Percentiles rank a stretch among this genome's conserved stretches.
Evolutionary conservation across 1,284 basidiomycete species (phyloP).

Genomic region (Schizophyllum amplum): DNA sequence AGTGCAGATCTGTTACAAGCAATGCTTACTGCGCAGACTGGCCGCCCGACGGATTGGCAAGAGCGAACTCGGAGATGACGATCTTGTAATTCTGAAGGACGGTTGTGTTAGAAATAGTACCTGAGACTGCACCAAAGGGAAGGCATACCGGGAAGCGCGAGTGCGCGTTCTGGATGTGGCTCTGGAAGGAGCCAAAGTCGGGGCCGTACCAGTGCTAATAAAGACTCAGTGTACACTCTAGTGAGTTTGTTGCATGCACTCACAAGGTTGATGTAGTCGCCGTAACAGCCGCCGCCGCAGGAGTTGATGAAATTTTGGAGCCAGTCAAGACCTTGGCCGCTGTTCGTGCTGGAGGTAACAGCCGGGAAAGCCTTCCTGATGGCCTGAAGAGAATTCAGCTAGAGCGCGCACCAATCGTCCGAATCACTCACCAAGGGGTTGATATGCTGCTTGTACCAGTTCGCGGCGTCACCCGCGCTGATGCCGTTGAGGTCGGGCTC

Average conservation of each 20-base stretch:
- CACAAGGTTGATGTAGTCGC: constrained; percentile 19
- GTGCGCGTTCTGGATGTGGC: constrained; percentile 9
- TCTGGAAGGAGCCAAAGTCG: constrained; percentile 8
- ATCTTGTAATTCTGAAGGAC: constrained; percentile 16
- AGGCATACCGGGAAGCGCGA: constrained; percentile 3
- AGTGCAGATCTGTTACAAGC: no score
- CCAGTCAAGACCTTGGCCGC: constrained; percentile 17
- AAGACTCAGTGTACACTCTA: not conserved
- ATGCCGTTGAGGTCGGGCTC: constrained; percentile 11
- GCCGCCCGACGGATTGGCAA: constrained; percentile 21
- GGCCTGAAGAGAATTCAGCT: not conserved
- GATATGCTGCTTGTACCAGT: constrained; percentile 7
- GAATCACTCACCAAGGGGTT: not conserved
- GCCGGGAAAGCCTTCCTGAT: constrained; percentile 19
- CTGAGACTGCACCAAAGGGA: not conserved
- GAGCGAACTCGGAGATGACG: constrained; percentile 23
- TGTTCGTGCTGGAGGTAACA: constrained; percentile 11
- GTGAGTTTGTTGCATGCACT: not conserved
- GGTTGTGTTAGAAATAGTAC: not conserved
- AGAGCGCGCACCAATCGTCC: not conserved
- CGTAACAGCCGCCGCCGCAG: constrained; percentile 15
- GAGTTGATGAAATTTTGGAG: constrained; percentile 13
- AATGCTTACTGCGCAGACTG: constrained; percentile 16
- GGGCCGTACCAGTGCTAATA: constrained; percentile 12
- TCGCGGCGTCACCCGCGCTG: constrained; percentile 7